Base-by-base conservation (phyloP, 176 grass and related monocot species). In the Eleusine indica region DNA sequence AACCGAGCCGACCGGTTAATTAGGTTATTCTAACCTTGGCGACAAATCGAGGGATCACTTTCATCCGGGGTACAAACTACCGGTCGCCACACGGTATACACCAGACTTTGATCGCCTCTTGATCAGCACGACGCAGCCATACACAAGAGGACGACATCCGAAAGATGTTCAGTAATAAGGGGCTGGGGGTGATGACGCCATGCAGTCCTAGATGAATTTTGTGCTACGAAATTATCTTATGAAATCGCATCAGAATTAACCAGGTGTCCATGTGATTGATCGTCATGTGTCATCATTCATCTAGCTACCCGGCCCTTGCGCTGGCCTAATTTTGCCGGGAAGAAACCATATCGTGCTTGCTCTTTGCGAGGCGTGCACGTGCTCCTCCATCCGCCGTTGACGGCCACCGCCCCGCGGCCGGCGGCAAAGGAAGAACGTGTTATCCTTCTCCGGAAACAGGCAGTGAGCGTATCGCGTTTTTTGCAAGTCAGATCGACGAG, bases 131-230 rank as follows among this genome's bases (percentile, higher is more conserved):
- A 95, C 96, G 1, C 96, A 98, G 42, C 93, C 87, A 19, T 98
- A 96, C 70, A 81, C 87, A n/a, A 0, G 85, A 90, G 66, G 93
- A 87, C 0, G 96, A 98, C 18, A 92, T 96, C 65, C 38, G 85
- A 10, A 91, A 90, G 85, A 96, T 98, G 96, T 98, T 98, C 62
- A 98, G 71, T n/a, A n/a, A n/a, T 35, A 91, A 98, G 66, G 83
- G 90, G n/a, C 87, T 75, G 16, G 88, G 71, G 83, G 86, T 30
- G 87, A 92, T 12, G 89, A 95, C n/a, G 44, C 77, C 17, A 91
- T 95, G 85, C 91, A 88, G 79, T 81, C 85, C 6, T 91, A 90
- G 73, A 73, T 16, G 10, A 51, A 25, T 3, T 16, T 4, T 53
- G 4, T 63, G 14, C 42, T 81, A 14, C 64, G 21, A 25, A 18